Base-by-base conservation (phyloP, 768 basidiomycete species). In the Lactifluus piperatus region DNA sequence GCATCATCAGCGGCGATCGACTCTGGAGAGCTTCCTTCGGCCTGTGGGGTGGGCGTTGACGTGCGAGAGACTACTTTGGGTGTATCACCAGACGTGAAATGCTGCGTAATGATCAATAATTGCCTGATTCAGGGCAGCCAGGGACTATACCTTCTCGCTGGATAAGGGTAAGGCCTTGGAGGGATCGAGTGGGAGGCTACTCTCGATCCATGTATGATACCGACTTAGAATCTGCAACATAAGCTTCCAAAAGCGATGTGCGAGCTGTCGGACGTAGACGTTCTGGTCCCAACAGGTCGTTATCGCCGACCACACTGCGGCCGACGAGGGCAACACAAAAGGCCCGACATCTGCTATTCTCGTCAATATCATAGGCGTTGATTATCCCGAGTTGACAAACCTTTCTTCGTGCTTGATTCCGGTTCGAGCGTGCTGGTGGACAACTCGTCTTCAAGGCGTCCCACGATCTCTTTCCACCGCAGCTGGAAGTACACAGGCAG, bases 401-500 rank as follows among this genome's bases (percentile, higher is more conserved):
- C 78, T 69, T 73, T 74, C 36, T 56, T 56, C 13, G 24, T 27
- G 26, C 71, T 68, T 20, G 71, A 66, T 8, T 66, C 69, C 13
- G 76, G 69, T 46, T 79, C 77, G 24, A 85, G 68, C 44, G 71
- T 71, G 24, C 74, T 71, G 20, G 68, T 66, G 18, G 71, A 68
- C 14, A 98, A 72, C 2, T 74, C 71, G 13, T 86, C 84, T 72
- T 99, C 97, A 16, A 97, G 73, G 51, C 76, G 77, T 0, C 79
- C 73, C 0, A 94, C 83, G 52, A 95, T 89, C 68, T 97, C 95
- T 72, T 97, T 97, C 92, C 94, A 95, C 45, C 95, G 81, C 60
- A 99, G 75, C 68, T 99, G 97, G 70, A 95, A 98, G 69, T 98
- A 98, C 9, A 98, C 88, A 1, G 92, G 90, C 3, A 99, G 79